Percentiles rank a stretch among this genome's conserved stretches.
phyloP scores from a whole-genome alignment of 805 yeast genomes.

The Candida palmyrensis region DNA sequence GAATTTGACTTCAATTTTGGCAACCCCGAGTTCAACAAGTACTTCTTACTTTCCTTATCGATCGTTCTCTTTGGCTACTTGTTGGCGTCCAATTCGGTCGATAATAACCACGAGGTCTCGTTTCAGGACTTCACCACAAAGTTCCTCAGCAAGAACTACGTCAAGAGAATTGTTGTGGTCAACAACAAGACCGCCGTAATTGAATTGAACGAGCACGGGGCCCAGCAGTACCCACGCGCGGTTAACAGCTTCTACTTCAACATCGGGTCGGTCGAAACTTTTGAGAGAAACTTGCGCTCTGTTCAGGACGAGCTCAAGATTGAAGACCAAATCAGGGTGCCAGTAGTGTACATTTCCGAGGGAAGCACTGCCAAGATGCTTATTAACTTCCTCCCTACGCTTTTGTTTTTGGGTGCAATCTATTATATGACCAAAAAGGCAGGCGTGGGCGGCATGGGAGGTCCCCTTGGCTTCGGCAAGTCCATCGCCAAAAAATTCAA shows the following conservation, averaged over 20 bases:
- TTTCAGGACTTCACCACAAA: conserved; percentile 87
- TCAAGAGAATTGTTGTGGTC: conserved; percentile 65
- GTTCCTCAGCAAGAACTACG: conserved; percentile 73
- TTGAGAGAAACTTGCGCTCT: conserved; percentile 72
- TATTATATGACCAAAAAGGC: conserved; percentile 74
- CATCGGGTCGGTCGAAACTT: conserved; percentile 85
- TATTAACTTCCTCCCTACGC: conserved; percentile 81
- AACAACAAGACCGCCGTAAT: conserved; percentile 76
- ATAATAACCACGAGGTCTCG: conserved; percentile 51
- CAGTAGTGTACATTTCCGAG: conserved; percentile 73
- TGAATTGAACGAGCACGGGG: conserved; percentile 58
- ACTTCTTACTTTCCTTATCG: conserved; percentile 28
- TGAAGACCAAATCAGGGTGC: conserved; percentile 62
- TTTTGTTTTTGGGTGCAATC: conserved; percentile 82
- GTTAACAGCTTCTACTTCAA: conserved; percentile 48
- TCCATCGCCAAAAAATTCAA: conserved; percentile 89
- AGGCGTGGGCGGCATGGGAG: conserved; percentile 73
- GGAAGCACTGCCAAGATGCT: conserved; percentile 61
- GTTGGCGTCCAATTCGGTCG: conserved; percentile 11
- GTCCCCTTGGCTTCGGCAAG: conserved; percentile 79
- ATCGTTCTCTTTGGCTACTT: conserved; percentile 23
- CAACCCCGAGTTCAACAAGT: too few relatives aligned
- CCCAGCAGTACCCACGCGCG: conserved; percentile 36
- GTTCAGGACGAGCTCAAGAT: conserved; percentile 70
- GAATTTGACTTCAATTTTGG: too few relatives aligned